Evolutionary conservation across 192 early-diverging fungal species (phyloP).

Genomic region (Linnemannia elongata): DNA sequence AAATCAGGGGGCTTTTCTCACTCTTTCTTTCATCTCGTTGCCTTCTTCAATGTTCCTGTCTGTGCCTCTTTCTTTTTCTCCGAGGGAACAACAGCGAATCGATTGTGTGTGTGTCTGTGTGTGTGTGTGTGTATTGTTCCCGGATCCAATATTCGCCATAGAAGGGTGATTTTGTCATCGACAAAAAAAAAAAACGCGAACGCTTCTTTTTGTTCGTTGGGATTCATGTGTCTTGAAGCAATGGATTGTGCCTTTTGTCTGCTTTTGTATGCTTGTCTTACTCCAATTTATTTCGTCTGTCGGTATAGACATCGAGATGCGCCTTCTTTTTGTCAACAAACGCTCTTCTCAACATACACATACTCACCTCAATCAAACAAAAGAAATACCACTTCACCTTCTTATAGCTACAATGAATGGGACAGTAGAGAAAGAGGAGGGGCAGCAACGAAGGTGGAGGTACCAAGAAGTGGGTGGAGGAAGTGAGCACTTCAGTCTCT

Average conservation of each 20-base stretch:
- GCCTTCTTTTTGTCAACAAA: background rate
- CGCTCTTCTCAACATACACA: background rate
- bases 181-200: background rate
- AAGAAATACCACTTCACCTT: background rate
- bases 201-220: background rate
- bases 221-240: background rate
- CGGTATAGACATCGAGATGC: background rate
- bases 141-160: too few species aligned
- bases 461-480: conserved; percentile 3
- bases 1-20: too few species aligned
- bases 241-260: background rate
- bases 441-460: background rate
- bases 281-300: background rate
- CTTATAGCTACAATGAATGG: background rate
- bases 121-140: too few species aligned
- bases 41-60: too few species aligned
- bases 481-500: background rate
- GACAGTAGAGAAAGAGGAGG: background rate
- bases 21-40: too few species aligned
- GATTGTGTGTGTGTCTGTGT: too few species aligned
- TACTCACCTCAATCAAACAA: background rate
- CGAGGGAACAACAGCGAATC: too few species aligned
- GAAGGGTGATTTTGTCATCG: background rate
- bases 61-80: too few species aligned
- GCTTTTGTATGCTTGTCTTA: too few species aligned